Evolutionary conservation across 208 protist species (phyloP).

Genomic region (Trichomonas vaginalis): DNA sequence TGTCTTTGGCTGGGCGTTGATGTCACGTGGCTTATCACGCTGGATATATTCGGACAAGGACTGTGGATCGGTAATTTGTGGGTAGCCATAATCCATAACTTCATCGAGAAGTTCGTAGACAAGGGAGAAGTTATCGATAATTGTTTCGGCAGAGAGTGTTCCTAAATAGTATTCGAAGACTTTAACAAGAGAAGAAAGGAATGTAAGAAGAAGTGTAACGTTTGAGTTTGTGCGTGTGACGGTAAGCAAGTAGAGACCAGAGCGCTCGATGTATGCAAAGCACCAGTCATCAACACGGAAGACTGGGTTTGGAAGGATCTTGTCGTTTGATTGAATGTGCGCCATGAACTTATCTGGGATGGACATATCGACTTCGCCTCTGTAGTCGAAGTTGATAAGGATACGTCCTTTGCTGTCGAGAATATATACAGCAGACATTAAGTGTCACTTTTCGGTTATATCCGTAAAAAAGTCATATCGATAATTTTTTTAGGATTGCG

Average conservation of each 20-base stretch:
- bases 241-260: slow-evolving; percentile 42
- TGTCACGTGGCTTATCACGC: neutral
- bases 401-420: neutral
- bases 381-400: slow-evolving; percentile 4
- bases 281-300: neutral
- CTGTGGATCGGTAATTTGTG: slow-evolving; percentile 23
- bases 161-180: slow-evolving; percentile 29
- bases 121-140: slow-evolving; percentile 78
- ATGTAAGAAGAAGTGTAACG: slow-evolving; percentile 68
- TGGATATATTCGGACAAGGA: slow-evolving; percentile 16
- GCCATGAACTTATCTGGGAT: slow-evolving; percentile 15
- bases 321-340: neutral
- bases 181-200: slow-evolving; percentile 65
- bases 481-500: too few species aligned
- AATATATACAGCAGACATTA: slow-evolving; percentile 7
- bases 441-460: neutral
- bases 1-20: neutral
- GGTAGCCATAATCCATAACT: slow-evolving; percentile 83
- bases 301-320: neutral
- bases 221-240: slow-evolving; percentile 78
- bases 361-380: slow-evolving; percentile 6
- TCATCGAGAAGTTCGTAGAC: slow-evolving; percentile 82
- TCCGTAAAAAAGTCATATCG: neutral
- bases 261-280: slow-evolving; percentile 10
- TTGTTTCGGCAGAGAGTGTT: slow-evolving; percentile 59